phyloP scores from a whole-genome alignment of 2,329 filamentous ascomycete species.

The Xylaria sp. region DNA sequence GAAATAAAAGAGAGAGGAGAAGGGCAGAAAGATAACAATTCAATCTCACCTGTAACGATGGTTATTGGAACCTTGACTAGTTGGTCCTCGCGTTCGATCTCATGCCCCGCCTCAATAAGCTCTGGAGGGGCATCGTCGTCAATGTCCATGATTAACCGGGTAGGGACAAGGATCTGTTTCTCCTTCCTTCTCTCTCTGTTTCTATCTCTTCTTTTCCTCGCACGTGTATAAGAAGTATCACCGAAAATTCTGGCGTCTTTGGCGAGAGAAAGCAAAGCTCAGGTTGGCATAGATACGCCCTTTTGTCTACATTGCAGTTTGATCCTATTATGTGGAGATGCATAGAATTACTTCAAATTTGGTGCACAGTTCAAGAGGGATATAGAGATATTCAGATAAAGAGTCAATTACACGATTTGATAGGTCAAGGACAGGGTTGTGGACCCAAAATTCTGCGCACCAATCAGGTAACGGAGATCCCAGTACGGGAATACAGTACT shows the following conservation, averaged over 20 bases:
- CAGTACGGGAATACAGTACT: background rate
- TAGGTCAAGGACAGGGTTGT: background rate
- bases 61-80: conserved; percentile 81
- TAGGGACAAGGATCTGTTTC: background rate
- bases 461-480: conserved; percentile 1
- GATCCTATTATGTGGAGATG: background rate
- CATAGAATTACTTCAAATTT: background rate
- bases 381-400: background rate
- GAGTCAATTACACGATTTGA: background rate
- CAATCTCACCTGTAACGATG: conserved; percentile 76
- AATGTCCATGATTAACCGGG: conserved; percentile 61
- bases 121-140: conserved; percentile 76
- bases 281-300: background rate
- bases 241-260: background rate
- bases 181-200: background rate
- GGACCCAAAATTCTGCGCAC: background rate
- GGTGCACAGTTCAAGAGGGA: background rate
- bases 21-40: too few relatives aligned
- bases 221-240: background rate
- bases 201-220: background rate
- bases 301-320: background rate
- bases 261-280: background rate
- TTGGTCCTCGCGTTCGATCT: conserved; percentile 60
- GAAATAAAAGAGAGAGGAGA: background rate
- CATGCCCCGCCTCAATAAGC: conserved; percentile 55